A percentile compares a stretch with the other conserved stretches of the same genome.
phyloP scores from a whole-genome alignment of 2,329 filamentous ascomycete genomes.

The Zarea fungicola region DNA sequence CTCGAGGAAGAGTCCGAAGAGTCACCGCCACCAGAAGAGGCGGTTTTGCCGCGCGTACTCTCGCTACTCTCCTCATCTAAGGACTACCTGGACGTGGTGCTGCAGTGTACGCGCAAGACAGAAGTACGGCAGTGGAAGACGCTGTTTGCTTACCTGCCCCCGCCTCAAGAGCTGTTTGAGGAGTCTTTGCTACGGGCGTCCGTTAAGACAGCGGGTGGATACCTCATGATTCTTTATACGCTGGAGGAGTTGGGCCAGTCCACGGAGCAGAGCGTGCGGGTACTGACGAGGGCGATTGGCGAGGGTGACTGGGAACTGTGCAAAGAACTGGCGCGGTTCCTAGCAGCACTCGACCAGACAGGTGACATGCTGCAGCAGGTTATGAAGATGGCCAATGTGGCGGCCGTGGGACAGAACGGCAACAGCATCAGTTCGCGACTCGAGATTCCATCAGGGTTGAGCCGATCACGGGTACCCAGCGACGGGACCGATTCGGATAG shows the following conservation, averaged over 20 bases:
- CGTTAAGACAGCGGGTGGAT: slow-evolving; percentile 92
- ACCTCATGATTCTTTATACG: slow-evolving; percentile 90
- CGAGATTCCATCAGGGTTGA: slow-evolving; percentile 26
- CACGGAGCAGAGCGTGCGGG: slow-evolving; percentile 71
- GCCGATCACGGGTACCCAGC: slow-evolving; percentile 27
- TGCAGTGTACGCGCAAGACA: slow-evolving; percentile 96
- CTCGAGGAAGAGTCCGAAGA: slow-evolving; percentile 90
- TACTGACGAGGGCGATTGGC: slow-evolving; percentile 74
- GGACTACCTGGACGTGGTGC: slow-evolving; percentile 88
- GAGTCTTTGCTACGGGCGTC: slow-evolving; percentile 80
- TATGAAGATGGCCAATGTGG: slow-evolving; percentile 54
- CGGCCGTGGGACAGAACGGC: slow-evolving; percentile 13
- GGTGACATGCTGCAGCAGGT: slow-evolving; percentile 73
- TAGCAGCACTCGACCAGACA: slow-evolving; percentile 85
- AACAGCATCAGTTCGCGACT: slow-evolving; percentile 18
- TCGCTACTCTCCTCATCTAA: slow-evolving; percentile 67
- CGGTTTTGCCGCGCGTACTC: slow-evolving; percentile 59
- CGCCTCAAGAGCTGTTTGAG: slow-evolving; percentile 87
- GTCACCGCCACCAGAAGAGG: slow-evolving; percentile 55
- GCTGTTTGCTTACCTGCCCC: slow-evolving; percentile 84
- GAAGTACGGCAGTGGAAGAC: slow-evolving; percentile 94
- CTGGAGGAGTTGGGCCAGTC: slow-evolving; percentile 64
- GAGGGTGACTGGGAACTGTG: slow-evolving; percentile 94
- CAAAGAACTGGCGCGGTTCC: slow-evolving; percentile 88
- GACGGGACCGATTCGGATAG: slow-evolving; percentile 32